phyloP scores from a whole-genome alignment of 2,329 filamentous ascomycete genomes.

The Phyllosticta paracitricarpa region DNA sequence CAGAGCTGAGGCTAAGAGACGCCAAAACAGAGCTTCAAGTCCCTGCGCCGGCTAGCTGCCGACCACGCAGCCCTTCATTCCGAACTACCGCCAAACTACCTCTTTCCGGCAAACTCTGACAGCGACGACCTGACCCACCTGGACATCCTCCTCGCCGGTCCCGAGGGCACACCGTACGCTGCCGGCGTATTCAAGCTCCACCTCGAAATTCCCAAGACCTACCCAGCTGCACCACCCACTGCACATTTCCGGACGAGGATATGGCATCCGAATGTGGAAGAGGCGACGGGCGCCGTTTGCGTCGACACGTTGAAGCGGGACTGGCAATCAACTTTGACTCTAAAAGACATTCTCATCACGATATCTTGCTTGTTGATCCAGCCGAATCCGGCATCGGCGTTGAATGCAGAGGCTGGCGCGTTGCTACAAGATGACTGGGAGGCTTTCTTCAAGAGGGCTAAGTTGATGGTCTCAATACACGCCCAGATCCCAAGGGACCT shows the following conservation, averaged over 20 bases:
- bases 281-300: constrained; percentile 51
- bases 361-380: constrained; percentile 54
- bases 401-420: constrained; percentile 51
- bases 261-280: constrained; percentile 57
- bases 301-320: constrained; percentile 56
- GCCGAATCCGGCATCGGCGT: constrained; percentile 53
- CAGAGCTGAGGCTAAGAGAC: not conserved
- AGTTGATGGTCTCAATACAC: constrained; percentile 53
- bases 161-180: constrained; percentile 50
- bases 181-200: constrained; percentile 50
- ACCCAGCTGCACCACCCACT: constrained; percentile 43
- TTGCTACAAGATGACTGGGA: constrained; percentile 50
- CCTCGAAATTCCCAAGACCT: constrained; percentile 49
- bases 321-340: constrained; percentile 48
- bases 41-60: constrained; percentile 48
- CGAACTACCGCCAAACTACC: constrained; percentile 51
- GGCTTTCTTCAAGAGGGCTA: constrained; percentile 46
- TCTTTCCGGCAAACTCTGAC: constrained; percentile 37
- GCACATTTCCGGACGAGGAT: constrained; percentile 51
- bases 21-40: constrained; percentile 34
- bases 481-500: constrained; percentile 42
- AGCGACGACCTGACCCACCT: constrained; percentile 45
- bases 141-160: constrained; percentile 48
- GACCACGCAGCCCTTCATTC: constrained; percentile 49
- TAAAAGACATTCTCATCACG: constrained; percentile 48